A percentile compares a stretch with the other conserved stretches of the same genome.
These are phyloP conservation scores for Scedosporium dehoogii DNA, from an alignment of 2,329 filamentous ascomycete genomes.

Conservation along the genomic window DNA sequence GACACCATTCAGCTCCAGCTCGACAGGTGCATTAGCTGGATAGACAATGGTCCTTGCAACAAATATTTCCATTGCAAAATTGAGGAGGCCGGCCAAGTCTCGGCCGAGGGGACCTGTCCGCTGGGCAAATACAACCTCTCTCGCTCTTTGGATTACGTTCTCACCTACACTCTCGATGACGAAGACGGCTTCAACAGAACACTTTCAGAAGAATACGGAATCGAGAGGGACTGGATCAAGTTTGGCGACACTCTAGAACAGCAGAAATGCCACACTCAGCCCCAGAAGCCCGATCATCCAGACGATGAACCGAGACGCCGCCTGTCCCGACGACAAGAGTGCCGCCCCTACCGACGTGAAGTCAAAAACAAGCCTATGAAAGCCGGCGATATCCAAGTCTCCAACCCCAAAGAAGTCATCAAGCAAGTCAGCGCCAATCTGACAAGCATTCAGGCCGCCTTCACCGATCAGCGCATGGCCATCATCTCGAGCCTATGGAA, in stretches of 20 bases:
- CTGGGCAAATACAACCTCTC: background rate
- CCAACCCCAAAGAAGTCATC: background rate
- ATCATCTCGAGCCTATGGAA: background rate
- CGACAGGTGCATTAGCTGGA: background rate
- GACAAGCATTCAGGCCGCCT: background rate
- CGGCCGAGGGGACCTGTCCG: background rate
- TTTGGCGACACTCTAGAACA: background rate
- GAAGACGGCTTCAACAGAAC: background rate
- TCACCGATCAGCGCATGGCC: background rate
- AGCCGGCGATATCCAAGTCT: background rate
- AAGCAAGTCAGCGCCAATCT: background rate
- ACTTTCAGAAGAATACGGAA: background rate
- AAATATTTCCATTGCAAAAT: background rate
- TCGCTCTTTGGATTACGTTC: background rate
- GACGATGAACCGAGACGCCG: background rate
- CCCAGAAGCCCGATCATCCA: background rate
- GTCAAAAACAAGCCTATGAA: background rate
- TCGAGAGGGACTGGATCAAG: background rate
- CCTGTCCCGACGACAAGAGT: background rate
- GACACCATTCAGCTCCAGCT: background rate
- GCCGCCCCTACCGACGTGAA: background rate
- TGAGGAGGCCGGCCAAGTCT: background rate
- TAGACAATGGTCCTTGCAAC: background rate
- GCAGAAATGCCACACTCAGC: background rate
- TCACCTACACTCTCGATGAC: background rate